phyloP scores from a whole-genome alignment of 495 filamentous ascomycete genomes.

The Cercophora newfieldiana region DNA sequence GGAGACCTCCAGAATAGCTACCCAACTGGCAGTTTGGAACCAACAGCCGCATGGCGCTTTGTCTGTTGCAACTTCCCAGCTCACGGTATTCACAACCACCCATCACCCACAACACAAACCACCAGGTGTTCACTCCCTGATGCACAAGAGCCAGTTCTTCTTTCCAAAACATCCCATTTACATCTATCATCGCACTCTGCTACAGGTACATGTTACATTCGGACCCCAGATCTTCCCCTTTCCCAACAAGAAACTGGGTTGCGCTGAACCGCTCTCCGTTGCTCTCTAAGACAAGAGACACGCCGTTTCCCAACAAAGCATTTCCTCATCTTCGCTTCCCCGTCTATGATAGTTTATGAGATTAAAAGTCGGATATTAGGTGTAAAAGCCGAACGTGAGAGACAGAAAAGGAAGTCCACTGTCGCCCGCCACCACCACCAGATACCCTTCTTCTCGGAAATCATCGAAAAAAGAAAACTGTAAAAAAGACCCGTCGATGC shows the following conservation, averaged over 20 bases:
- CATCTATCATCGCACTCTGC: conserved; percentile 12
- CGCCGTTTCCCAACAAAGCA: not conserved
- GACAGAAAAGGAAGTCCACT: not conserved
- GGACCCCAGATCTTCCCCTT: not conserved
- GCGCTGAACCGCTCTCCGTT: not conserved
- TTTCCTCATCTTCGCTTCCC: not conserved
- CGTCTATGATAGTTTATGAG: conserved; percentile 6
- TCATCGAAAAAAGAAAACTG: not conserved
- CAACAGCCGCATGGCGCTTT: too few relatives aligned
- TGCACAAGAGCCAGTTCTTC: not conserved
- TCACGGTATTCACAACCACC: too few relatives aligned
- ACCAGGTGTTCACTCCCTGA: too few relatives aligned
- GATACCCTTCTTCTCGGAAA: not conserved
- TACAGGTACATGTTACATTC: not conserved
- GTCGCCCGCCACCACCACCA: not conserved
- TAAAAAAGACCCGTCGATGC: not conserved
- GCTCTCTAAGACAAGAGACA: not conserved
- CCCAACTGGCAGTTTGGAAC: too few relatives aligned
- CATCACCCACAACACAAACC: too few relatives aligned
- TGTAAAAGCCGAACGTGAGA: not conserved
- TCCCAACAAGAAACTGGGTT: not conserved
- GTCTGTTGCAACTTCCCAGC: too few relatives aligned
- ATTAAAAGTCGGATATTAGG: conserved; percentile 3
- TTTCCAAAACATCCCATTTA: conserved; percentile 8
- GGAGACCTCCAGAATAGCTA: too few relatives aligned